Base-by-base conservation (phyloP, 768 basidiomycete species). In the Suillus subaureus region DNA sequence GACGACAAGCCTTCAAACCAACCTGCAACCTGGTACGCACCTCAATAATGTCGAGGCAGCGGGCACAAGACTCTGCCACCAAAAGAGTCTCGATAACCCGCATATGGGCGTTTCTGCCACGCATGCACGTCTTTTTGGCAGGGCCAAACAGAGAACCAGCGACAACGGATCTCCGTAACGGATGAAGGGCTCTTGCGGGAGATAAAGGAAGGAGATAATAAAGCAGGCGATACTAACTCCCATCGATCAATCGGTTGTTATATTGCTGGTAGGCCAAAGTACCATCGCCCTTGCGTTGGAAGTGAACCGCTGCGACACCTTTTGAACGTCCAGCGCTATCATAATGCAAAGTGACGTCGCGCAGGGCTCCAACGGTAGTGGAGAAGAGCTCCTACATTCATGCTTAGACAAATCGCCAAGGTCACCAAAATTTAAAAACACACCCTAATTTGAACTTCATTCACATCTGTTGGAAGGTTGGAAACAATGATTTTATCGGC, bases 161-260 rank as follows among this genome's bases (percentile, higher is more conserved):
- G 66, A 72, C 55, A 69, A 69, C 68, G 64, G 47, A 64, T 67
- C 69, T 68, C 69, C 66, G 63, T 61, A 67, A 61, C 47, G 61
- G 64, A 66, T 66, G 69, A 66, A 65, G 31, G 61, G 54, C 62
- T 70, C 64, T 71, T 67, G 66, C n/a, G 67, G 33, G 66, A 77
- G 54, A 69, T 61, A 68, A 72, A 76, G 71, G 78, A 80, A 77
- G 70, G 69, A 71, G 67, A 67, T 64, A 60, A 60, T 68, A 69
- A 80, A 77, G 71, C 74, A 75, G 73, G 81, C 82, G 88, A 85
- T 92, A 99, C 97, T 95, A 92, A 99, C 97, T 97, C 84, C 96
- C 95, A 91, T 99, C 97, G 88, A 99, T 96, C 82, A 99, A 92
- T 77, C 97, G 91, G 82, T 93, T 94, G 87, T 99, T 94, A 84